phyloP scores from a whole-genome alignment of 2,329 filamentous ascomycete species.

The Claviceps arundinis region DNA sequence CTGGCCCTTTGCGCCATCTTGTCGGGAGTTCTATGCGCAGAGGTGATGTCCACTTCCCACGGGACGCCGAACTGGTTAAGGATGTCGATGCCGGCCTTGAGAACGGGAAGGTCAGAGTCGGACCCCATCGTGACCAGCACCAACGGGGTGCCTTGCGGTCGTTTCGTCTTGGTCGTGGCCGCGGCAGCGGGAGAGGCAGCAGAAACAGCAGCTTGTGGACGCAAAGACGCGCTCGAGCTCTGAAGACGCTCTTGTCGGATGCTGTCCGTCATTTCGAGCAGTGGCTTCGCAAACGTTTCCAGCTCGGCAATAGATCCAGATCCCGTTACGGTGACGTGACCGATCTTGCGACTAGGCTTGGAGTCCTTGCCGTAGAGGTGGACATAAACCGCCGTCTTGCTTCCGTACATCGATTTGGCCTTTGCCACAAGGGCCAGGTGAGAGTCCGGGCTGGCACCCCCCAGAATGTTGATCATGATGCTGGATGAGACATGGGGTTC shows the following conservation, averaged over 20 bases:
- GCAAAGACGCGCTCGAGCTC: slow-evolving; percentile 17
- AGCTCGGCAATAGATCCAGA: slow-evolving; percentile 53
- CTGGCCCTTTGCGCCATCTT: slow-evolving; percentile 56
- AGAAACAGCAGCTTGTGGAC: slow-evolving; percentile 12
- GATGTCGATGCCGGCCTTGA: slow-evolving; percentile 52
- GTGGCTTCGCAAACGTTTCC: slow-evolving; percentile 44
- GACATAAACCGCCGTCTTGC: slow-evolving; percentile 41
- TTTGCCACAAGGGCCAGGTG: slow-evolving; percentile 40
- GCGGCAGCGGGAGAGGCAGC: background rate
- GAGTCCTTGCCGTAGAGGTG: slow-evolving; percentile 90
- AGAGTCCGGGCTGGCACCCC: slow-evolving; percentile 50
- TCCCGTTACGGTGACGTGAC: slow-evolving; percentile 75
- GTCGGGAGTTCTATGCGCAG: slow-evolving; percentile 61
- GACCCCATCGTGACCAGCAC: slow-evolving; percentile 78
- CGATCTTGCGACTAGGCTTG: slow-evolving; percentile 84
- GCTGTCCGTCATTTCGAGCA: slow-evolving; percentile 51
- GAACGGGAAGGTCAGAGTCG: slow-evolving; percentile 59
- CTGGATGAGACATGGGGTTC: slow-evolving; percentile 44
- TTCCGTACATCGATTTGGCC: slow-evolving; percentile 28
- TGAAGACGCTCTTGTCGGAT: slow-evolving; percentile 43
- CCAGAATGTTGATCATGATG: slow-evolving; percentile 75
- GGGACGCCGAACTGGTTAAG: slow-evolving; percentile 59
- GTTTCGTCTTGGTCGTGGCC: background rate
- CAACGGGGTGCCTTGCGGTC: slow-evolving; percentile 29
- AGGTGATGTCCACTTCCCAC: slow-evolving; percentile 62